Base-by-base conservation (phyloP, 2,329 filamentous ascomycete species). In the Talaromyces funiculosus region DNA sequence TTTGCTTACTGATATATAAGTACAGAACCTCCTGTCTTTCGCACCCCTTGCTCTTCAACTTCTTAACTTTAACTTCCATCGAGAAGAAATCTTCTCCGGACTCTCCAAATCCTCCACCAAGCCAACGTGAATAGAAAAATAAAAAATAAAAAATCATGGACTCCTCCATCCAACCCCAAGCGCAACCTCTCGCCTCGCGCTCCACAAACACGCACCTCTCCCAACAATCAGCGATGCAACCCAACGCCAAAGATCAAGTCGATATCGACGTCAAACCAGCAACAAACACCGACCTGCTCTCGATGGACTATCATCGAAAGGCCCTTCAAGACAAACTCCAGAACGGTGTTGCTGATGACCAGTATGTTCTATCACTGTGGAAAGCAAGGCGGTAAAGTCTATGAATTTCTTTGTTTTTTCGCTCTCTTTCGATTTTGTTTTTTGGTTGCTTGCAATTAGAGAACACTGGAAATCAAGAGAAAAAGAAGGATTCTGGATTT, bases 291-390 rank as follows among this genome's bases (percentile, higher is more conserved):
- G 71, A 70, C 53, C 60, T 71, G 18, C 67, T 70, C 43, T 75
- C 75, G 26, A 74, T 78, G 73, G 77, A 79, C 5, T 73, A 77
- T 47, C 77, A 79, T 59, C 72, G 77, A 14, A 72, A 77, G 62
- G 67, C 73, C 1, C 63, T 79, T 53, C 76, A 78, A 62, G 75
- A 71, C 4, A 76, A 77, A 63, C 55, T 78, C 20, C 70, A 75
- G 14, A 71, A 67, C 16, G 57, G 45, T 22, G 38, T 24, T 10
- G 35, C 33, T 29, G 69, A 68, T 20, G 73, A 77, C 16, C 73
- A 74, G 75, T 77, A 64, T 65, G 72, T 68, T 51, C 56, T n/a
- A 24, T 54, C 40, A 42, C 16, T 54, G 16, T 51, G 31, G 29
- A 45, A 35, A 45, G 53, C 53, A 26, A 49, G 43, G 37, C 56